Evolutionary conservation across 2,329 filamentous ascomycete species (phyloP).

Genomic region (Sporothrix sp.): DNA sequence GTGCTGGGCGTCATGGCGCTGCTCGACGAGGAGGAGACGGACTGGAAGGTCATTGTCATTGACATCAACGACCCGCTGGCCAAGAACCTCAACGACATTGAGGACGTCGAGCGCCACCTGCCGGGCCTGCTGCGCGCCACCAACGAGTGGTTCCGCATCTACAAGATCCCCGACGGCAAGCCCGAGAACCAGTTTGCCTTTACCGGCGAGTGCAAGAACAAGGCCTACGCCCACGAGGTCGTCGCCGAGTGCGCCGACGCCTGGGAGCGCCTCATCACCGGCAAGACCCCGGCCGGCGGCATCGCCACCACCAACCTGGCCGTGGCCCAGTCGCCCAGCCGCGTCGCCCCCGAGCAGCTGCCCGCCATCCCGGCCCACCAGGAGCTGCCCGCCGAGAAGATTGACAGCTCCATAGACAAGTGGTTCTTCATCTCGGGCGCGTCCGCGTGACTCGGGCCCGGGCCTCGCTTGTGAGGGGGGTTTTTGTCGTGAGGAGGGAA

Average conservation of each 20-base stretch:
- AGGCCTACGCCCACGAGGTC: constrained; percentile 94
- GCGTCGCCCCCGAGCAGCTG: constrained; percentile 58
- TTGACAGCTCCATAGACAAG: constrained; percentile 97
- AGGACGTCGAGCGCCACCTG: constrained; percentile 97
- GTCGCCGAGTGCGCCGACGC: constrained; percentile 93
- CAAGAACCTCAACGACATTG: constrained; percentile 92
- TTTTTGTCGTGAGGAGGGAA: neutral
- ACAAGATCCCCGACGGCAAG: constrained; percentile 99
- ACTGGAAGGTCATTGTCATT: constrained; percentile 99
- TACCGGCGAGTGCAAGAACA: constrained; percentile 99
- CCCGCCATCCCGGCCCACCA: constrained; percentile 69
- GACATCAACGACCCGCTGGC: constrained; percentile 96
- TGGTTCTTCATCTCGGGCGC: constrained; percentile 99
- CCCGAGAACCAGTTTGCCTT: constrained; percentile 99
- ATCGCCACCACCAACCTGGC: constrained; percentile 79
- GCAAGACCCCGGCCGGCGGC: constrained; percentile 69
- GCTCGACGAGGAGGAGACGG: constrained; percentile 98
- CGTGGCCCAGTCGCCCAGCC: constrained; percentile 62
- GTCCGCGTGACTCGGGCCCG: constrained; percentile 49
- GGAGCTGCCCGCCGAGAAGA: constrained; percentile 74
- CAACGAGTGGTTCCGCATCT: constrained; percentile 99
- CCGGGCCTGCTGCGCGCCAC: constrained; percentile 93
- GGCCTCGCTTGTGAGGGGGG: constrained; percentile 12
- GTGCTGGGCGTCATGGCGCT: constrained; percentile 98
- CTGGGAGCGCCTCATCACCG: constrained; percentile 91